A percentile compares a stretch with the other conserved stretches of the same genome.
These are phyloP conservation scores for Mycena polygramma DNA, from an alignment of 768 basidiomycete species.

Conservation along the genomic window DNA sequence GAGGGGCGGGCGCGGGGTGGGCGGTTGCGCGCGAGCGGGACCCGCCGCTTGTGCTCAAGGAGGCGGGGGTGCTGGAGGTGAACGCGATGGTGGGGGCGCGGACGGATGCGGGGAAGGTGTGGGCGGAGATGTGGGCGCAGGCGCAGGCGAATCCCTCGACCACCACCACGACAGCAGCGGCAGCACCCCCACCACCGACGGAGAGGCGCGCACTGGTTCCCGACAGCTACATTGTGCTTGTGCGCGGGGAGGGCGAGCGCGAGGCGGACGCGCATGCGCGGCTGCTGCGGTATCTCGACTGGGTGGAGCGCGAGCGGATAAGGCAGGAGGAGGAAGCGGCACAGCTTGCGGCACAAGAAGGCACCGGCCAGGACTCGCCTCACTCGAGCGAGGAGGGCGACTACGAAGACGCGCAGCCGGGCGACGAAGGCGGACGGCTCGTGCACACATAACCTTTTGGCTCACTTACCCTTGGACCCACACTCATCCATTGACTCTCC, in stretches of 20 bases:
- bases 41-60: conserved; percentile 22
- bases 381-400: conserved; percentile 17
- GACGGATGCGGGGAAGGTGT: conserved; percentile 26
- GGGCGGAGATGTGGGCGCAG: conserved; percentile 30
- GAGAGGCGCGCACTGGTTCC: conserved; percentile 35
- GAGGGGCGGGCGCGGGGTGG: conserved; percentile 23
- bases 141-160: not conserved
- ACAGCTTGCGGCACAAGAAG: not conserved
- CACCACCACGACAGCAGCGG: too few species aligned
- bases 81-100: conserved; percentile 22
- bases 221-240: conserved; percentile 32
- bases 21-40: conserved; percentile 27
- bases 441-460: not conserved
- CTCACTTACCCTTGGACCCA: not conserved
- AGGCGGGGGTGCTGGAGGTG: conserved; percentile 24
- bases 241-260: conserved; percentile 34
- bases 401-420: conserved; percentile 21
- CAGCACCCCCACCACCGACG: too few species aligned
- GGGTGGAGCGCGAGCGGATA: conserved; percentile 26
- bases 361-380: not conserved
- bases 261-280: conserved; percentile 30
- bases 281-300: conserved; percentile 27
- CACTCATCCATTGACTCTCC: not conserved
- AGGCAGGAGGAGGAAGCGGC: conserved; percentile 24
- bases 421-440: conserved; percentile 4